phyloP scores from a whole-genome alignment of 345 rosid species.

The Punica granatum region DNA sequence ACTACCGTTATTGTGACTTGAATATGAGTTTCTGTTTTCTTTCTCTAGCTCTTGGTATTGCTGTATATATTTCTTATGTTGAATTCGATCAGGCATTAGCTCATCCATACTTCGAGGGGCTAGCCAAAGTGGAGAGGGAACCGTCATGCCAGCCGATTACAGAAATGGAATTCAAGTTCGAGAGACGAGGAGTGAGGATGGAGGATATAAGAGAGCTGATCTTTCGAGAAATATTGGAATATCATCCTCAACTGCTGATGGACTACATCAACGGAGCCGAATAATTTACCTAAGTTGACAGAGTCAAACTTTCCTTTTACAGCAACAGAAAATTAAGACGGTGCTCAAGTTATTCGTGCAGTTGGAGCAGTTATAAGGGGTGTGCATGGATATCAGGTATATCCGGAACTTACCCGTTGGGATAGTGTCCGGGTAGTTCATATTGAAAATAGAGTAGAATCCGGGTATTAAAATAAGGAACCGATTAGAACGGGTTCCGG shows the following conservation, averaged over 20 bases:
- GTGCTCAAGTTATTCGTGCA: too few species aligned
- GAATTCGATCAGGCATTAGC: slow-evolving; percentile 51
- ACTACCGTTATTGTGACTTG: too few species aligned
- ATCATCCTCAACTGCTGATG: slow-evolving; percentile 74
- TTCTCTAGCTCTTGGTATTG: not conserved
- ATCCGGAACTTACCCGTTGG: too few species aligned
- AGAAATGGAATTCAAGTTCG: slow-evolving; percentile 82
- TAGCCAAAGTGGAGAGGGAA: slow-evolving; percentile 78
- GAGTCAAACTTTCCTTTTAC: slow-evolving; percentile 73
- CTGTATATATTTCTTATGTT: not conserved
- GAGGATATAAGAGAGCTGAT: slow-evolving; percentile 76
- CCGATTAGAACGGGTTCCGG: too few species aligned
- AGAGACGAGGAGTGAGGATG: slow-evolving; percentile 66
- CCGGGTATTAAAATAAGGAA: too few species aligned
- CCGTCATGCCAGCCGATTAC: slow-evolving; percentile 81
- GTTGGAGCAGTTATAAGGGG: too few species aligned
- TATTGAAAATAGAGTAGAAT: too few species aligned
- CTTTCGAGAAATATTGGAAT: slow-evolving; percentile 66
- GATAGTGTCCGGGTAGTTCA: too few species aligned
- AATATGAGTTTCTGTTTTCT: too few species aligned
- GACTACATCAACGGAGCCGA: slow-evolving; percentile 70
- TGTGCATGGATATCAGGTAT: too few species aligned
- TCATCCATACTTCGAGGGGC: slow-evolving; percentile 76
- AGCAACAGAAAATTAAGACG: too few species aligned
- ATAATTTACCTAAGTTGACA: too few species aligned